Evolutionary conservation across 768 basidiomycete genomes (phyloP), one percentile per base, ranked within the genome.

Genomic region (Lentinula sp.): DNA sequence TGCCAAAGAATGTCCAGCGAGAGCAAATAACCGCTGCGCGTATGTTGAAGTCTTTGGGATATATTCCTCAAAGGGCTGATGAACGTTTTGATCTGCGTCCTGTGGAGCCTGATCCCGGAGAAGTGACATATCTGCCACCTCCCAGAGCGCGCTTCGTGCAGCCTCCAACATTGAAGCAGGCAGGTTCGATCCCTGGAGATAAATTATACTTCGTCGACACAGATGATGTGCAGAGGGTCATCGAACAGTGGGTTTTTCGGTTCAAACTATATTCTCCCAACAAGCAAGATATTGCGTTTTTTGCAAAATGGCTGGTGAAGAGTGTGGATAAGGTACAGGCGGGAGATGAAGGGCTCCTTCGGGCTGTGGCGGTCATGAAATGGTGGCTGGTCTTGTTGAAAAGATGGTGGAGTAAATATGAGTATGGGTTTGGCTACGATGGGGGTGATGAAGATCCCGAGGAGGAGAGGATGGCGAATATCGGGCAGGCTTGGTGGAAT

Each of bases 311-410:
- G 68, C 73, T 96, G 51, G 76, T 88, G 53, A 82, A 84, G 64
- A 85, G 83, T 60, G 83, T 89, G 39, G 85, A 87, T 67, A 75
- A 79, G n/a, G 67, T 69, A 18, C 69, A 70, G 55, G 83, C 81
- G 49, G 74, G 81, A 5, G 88, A 91, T 69, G 73, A 71, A 32
- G 80, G 91, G 0, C 73, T 93, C 43, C 87, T 88, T 72, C 82
- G 82, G 62, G 88, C 85, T 57, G 72, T 90, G 12, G 82, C 82
- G 28, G 82, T 91, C 16, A 77, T 92, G 78, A 86, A 82, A 67
- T 95, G 89, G 90, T 95, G 93, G 94, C 71, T 85, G 64, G 78
- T 88, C 36, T 69, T 95, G 32, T 70, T 93, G 66, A 75, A 87
- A 66, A 74, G 86, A 62, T 72, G 82, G 67, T 93, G 88, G 81